These are phyloP conservation scores for Annulohypoxylon maeteangense DNA, from an alignment of 495 filamentous ascomycete species.

Conservation along the genomic window DNA sequence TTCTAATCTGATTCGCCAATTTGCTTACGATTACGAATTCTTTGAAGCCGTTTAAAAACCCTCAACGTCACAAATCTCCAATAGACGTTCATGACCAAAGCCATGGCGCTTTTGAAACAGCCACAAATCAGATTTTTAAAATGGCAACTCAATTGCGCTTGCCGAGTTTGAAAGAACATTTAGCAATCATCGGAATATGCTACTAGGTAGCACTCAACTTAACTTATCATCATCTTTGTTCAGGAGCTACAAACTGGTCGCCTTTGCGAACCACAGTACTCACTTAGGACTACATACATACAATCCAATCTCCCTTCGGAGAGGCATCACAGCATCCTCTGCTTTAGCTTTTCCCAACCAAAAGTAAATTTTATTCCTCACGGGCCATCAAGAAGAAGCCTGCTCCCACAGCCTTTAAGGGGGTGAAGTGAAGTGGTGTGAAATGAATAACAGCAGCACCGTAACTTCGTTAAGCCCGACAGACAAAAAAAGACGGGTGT, in stretches of 20 bases:
- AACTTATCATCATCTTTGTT: conserved; percentile 35
- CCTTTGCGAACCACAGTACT: conserved; percentile 29
- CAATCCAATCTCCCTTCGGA: not conserved
- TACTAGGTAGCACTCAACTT: conserved; percentile 12
- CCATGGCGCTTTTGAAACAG: not conserved
- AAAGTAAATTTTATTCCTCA: conserved; percentile 32
- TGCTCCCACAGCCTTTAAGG: conserved; percentile 34
- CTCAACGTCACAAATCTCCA: not conserved
- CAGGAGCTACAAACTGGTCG: conserved; percentile 35
- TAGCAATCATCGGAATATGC: not conserved
- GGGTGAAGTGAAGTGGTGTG: conserved; percentile 23
- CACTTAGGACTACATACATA: conserved; percentile 38
- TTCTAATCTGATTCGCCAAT: not conserved
- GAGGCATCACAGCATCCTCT: conserved; percentile 3
- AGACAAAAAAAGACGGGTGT: conserved; percentile 21
- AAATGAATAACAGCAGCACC: conserved; percentile 32
- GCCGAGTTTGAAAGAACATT: not conserved
- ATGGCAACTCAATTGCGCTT: not conserved
- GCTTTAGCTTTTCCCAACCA: conserved; percentile 16
- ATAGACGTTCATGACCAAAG: not conserved
- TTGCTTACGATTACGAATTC: no score
- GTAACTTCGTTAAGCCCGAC: conserved; percentile 46
- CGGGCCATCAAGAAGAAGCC: conserved; percentile 38
- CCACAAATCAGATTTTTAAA: not conserved
- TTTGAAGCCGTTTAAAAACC: not conserved